Percentiles rank a stretch among this genome's conserved stretches.
phyloP scores from a whole-genome alignment of 768 basidiomycete species.

The Naganishia onofrii region DNA sequence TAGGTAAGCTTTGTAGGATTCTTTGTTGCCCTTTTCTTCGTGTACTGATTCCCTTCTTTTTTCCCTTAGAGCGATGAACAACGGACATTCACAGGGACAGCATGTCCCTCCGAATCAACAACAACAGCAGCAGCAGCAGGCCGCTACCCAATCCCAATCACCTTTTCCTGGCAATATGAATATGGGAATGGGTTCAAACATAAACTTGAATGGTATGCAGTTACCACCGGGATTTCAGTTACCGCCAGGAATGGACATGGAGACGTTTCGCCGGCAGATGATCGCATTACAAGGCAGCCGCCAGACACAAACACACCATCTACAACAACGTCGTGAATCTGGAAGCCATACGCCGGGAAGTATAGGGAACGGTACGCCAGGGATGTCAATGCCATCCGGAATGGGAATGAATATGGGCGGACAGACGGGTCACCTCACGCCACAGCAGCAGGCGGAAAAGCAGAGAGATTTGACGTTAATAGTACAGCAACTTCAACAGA shows the following conservation, averaged over 20 bases:
- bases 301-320: not conserved
- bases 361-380: slow-evolving; percentile 1
- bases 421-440: slow-evolving; percentile 13
- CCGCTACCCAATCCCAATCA: not conserved
- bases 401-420: not conserved
- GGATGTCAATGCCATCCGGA: not conserved
- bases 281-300: not conserved
- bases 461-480: slow-evolving; percentile 29
- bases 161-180: not conserved
- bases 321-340: not conserved
- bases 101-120: not conserved
- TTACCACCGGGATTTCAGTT: not conserved
- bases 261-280: slow-evolving; percentile 7
- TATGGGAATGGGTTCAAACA: not conserved
- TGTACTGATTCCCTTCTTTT: not conserved
- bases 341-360: slow-evolving; percentile 1
- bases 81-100: slow-evolving; percentile 14
- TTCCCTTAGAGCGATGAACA: slow-evolving; percentile 12
- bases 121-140: not conserved
- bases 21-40: no score
- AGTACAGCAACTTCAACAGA: slow-evolving; percentile 27
- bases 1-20: slow-evolving; percentile 7
- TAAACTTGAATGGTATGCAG: slow-evolving; percentile 20
- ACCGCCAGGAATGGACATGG: slow-evolving; percentile 5
- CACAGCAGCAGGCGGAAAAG: slow-evolving; percentile 33